Conservation (phyloP, 441 rosid species). For the Francoa sonchifolia region DNA sequence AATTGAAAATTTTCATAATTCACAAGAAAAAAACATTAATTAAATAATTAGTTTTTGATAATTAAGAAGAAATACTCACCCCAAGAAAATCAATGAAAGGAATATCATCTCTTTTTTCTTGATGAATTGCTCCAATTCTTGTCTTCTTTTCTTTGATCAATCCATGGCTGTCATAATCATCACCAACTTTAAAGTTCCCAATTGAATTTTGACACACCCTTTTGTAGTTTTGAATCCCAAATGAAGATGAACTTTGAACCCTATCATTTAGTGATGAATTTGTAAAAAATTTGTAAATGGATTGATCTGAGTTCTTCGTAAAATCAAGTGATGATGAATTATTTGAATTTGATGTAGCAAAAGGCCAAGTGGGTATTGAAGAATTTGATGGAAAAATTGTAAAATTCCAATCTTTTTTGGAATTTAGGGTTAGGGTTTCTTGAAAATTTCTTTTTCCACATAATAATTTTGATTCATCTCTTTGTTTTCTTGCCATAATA, state of each 20-base stretch:
- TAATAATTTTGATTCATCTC: constrained; percentile 32
- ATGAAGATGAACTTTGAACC: constrained; percentile 11
- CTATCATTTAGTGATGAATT: constrained; percentile 15
- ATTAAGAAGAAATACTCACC: constrained; percentile 46
- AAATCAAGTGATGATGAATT: constrained; percentile 16
- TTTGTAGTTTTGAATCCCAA: constrained; percentile 17
- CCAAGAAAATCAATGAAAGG: constrained; percentile 44
- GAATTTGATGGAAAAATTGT: constrained; percentile 21
- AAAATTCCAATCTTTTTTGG: constrained; percentile 21
- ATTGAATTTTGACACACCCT: constrained; percentile 29
- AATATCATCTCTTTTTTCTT: constrained; percentile 26
- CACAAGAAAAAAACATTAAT: constrained; percentile 1
- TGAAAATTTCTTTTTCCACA: constrained; percentile 23
- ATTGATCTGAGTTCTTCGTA: constrained; percentile 20
- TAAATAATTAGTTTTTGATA: constrained; percentile 7
- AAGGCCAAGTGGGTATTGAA: constrained; percentile 25
- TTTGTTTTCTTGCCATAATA: constrained; percentile 47
- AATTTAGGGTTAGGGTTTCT: constrained; percentile 14
- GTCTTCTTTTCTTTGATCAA: constrained; percentile 12
- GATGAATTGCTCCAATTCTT: constrained; percentile 11
- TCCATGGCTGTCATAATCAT: constrained; percentile 14
- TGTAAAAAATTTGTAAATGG: constrained; percentile 17
- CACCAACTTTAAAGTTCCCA: constrained; percentile 18
- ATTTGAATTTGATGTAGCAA: constrained; percentile 15
- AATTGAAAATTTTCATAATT: no score